phyloP scores from a whole-genome alignment of 1,284 basidiomycete species.

The Pseudozyma tsukubaensis region DNA sequence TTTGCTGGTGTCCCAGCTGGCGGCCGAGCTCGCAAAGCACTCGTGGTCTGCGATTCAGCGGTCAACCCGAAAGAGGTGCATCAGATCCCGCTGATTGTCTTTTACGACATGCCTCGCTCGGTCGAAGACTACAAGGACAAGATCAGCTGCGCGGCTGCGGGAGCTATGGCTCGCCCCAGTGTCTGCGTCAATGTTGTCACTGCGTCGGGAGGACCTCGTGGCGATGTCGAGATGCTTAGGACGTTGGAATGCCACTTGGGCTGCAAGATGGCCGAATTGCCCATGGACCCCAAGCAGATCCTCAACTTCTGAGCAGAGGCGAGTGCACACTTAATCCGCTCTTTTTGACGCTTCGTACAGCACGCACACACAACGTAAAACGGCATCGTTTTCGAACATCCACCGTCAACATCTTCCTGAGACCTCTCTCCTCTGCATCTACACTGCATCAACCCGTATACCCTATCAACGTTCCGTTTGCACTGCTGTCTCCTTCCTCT shows the following conservation, averaged over 20 bases:
- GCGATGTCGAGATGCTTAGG: constrained; percentile 93
- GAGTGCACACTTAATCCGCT: too few species aligned
- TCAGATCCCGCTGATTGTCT: constrained; percentile 86
- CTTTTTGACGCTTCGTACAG: too few species aligned
- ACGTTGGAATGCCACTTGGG: constrained; percentile 83
- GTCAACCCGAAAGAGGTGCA: constrained; percentile 88
- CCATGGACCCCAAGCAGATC: constrained; percentile 59
- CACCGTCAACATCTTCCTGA: neutral
- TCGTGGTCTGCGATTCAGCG: constrained; percentile 90
- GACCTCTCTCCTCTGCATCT: neutral
- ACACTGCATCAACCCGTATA: constrained; percentile 5
- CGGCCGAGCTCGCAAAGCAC: constrained; percentile 72
- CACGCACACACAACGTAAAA: too few species aligned
- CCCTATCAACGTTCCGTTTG: constrained; percentile 4
- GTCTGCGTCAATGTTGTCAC: constrained; percentile 95
- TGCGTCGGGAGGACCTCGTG: constrained; percentile 80
- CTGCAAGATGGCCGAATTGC: constrained; percentile 59
- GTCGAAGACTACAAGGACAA: constrained; percentile 92
- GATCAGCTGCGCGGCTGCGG: constrained; percentile 78
- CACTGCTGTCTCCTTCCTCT: neutral
- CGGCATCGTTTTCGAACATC: too few species aligned
- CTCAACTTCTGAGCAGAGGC: constrained; percentile 48
- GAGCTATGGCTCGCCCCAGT: constrained; percentile 82
- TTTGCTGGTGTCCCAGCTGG: constrained; percentile 70
- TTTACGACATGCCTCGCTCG: constrained; percentile 86